Conservation (phyloP, 1,284 basidiomycete species). For the Rhizoctonia solani region DNA sequence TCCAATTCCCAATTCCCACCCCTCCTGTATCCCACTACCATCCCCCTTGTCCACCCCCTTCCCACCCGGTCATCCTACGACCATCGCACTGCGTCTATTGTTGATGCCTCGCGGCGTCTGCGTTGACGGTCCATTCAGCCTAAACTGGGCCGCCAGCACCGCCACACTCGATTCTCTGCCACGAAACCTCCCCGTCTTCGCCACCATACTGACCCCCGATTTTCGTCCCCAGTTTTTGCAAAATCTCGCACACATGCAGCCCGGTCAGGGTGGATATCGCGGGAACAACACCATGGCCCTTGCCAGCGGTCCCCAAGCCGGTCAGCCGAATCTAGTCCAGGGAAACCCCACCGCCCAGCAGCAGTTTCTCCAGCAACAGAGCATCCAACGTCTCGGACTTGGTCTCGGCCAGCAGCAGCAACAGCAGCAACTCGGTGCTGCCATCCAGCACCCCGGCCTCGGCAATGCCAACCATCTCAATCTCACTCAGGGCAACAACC, state of each 20-base stretch:
- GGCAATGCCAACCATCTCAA: constrained; percentile 6
- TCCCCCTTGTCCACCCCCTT: neutral
- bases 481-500: constrained; percentile 11
- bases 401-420: constrained; percentile 7
- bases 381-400: constrained; percentile 10
- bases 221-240: constrained; percentile 24
- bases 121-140: constrained; percentile 20
- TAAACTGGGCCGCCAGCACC: constrained; percentile 2
- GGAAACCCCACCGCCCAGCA: constrained; percentile 22
- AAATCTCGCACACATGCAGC: constrained; percentile 27
- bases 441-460: constrained; percentile 16
- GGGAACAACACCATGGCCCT: constrained; percentile 24
- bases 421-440: neutral
- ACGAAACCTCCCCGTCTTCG: constrained; percentile 12
- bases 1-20: too few relatives aligned
- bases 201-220: constrained; percentile 9
- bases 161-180: constrained; percentile 27
- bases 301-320: constrained; percentile 27
- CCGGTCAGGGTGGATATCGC: constrained; percentile 5
- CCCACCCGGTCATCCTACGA: too few relatives aligned
- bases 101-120: constrained; percentile 31
- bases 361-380: constrained; percentile 26
- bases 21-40: neutral
- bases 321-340: constrained; percentile 12
- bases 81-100: too few relatives aligned